These are phyloP conservation scores for Priceomyces melissophilus DNA, from an alignment of 805 yeast genomes.

Conservation along the genomic window DNA sequence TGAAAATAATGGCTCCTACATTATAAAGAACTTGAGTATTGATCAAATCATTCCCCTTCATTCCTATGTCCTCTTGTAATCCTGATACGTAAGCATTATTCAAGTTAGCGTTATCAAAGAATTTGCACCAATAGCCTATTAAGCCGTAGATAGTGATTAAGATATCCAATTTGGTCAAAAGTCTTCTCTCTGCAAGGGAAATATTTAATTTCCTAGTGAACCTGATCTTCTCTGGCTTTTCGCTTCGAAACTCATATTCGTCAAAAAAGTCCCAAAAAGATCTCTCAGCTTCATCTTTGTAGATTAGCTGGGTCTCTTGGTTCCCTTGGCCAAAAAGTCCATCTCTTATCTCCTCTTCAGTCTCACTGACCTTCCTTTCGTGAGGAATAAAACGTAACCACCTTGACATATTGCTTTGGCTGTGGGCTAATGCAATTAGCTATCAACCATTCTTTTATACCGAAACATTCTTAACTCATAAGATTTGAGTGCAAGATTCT, in stretches of 20 bases:
- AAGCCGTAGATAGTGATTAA: conserved; percentile 23
- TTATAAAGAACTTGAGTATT: conserved; percentile 21
- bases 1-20: conserved; percentile 24
- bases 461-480: no score
- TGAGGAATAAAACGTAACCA: neutral
- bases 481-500: no score
- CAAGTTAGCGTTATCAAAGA: conserved; percentile 18
- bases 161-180: conserved; percentile 28
- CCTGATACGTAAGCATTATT: conserved; percentile 27
- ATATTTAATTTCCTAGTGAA: conserved; percentile 41
- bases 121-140: conserved; percentile 25
- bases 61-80: conserved; percentile 18
- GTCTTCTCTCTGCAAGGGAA: conserved; percentile 26
- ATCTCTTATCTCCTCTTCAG: neutral
- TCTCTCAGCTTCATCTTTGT: conserved; percentile 33
- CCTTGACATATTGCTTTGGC: no score
- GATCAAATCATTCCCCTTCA: conserved; percentile 28
- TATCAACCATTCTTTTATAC: no score
- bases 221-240: conserved; percentile 24
- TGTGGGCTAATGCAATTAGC: no score
- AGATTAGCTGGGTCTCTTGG: conserved; percentile 3
- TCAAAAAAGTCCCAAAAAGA: conserved; percentile 41
- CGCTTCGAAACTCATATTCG: conserved; percentile 57
- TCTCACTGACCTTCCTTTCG: neutral
- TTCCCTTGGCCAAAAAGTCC: conserved; percentile 22